Evolutionary conservation across 2,329 filamentous ascomycete genomes (phyloP).

Genomic region (Neocucurbitaria cava): DNA sequence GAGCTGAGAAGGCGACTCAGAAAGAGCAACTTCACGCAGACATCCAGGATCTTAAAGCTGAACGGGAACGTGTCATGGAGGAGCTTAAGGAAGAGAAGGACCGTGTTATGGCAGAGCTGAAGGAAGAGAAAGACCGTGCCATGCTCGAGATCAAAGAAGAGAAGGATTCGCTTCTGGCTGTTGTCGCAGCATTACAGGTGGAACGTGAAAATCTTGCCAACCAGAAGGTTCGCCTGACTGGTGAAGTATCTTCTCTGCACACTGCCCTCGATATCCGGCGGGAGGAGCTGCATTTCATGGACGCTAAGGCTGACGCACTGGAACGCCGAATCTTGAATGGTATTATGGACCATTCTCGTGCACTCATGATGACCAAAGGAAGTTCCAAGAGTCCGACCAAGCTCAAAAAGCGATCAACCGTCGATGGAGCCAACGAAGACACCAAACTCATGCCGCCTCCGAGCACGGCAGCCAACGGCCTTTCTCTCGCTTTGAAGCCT

Average conservation of each 20-base stretch:
- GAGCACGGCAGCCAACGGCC: conserved; percentile 44
- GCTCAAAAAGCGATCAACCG: conserved; percentile 42
- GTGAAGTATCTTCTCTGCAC: conserved; percentile 88
- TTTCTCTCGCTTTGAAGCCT: conserved; percentile 59
- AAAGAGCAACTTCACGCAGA: conserved; percentile 64
- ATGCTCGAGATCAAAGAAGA: conserved; percentile 48
- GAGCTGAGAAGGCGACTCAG: conserved; percentile 63
- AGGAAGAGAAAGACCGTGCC: conserved; percentile 44
- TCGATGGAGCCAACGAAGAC: conserved; percentile 44
- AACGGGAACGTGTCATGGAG: conserved; percentile 51
- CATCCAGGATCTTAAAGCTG: conserved; percentile 52
- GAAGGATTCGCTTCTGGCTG: conserved; percentile 57
- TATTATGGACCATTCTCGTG: conserved; percentile 93
- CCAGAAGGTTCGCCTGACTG: conserved; percentile 80
- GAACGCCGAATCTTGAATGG: conserved; percentile 94
- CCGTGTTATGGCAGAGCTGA: conserved; percentile 41
- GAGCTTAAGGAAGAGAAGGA: conserved; percentile 53
- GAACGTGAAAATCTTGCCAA: conserved; percentile 78
- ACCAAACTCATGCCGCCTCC: conserved; percentile 43
- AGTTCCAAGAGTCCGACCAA: conserved; percentile 51
- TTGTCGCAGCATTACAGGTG: conserved; percentile 64
- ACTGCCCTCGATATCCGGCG: conserved; percentile 87
- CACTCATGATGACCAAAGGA: conserved; percentile 78
- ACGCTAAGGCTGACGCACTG: conserved; percentile 82
- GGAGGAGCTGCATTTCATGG: conserved; percentile 91